Conservation (phyloP, 805 yeast species). For the Sugiyamaella boreocaroliniensis region DNA sequence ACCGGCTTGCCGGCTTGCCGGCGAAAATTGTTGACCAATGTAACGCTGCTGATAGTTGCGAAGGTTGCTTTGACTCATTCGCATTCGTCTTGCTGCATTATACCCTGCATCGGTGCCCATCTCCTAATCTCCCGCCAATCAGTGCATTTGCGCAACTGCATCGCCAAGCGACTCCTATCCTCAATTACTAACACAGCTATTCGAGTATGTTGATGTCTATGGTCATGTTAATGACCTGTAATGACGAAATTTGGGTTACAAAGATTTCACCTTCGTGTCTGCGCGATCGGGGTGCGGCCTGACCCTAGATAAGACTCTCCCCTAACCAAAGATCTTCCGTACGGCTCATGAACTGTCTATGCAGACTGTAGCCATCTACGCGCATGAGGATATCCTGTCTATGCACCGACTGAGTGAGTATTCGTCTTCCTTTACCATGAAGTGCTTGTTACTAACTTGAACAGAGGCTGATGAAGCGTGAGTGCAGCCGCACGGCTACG, state of each 20-base stretch:
- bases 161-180: no score
- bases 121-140: background rate
- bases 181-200: constrained; percentile 7
- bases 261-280: constrained; percentile 29
- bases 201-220: constrained; percentile 10
- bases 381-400: constrained; percentile 90
- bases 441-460: background rate
- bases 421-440: background rate
- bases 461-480: constrained; percentile 34
- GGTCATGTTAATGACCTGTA: no score
- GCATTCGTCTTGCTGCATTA: no score
- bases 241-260: constrained; percentile 50
- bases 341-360: constrained; percentile 96
- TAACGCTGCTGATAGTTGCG: no score
- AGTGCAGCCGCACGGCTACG: constrained; percentile 2
- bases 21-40: no score
- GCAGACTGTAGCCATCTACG: constrained; percentile 95
- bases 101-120: no score
- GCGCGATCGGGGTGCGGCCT: no score
- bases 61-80: no score
- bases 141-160: background rate
- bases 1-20: no score
- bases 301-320: background rate
- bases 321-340: constrained; percentile 59
- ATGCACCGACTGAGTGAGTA: constrained; percentile 72